A percentile compares a stretch with the other conserved stretches of the same genome.
phyloP scores from a whole-genome alignment of 163 green algal species.

The Chloromonas sp. region DNA sequence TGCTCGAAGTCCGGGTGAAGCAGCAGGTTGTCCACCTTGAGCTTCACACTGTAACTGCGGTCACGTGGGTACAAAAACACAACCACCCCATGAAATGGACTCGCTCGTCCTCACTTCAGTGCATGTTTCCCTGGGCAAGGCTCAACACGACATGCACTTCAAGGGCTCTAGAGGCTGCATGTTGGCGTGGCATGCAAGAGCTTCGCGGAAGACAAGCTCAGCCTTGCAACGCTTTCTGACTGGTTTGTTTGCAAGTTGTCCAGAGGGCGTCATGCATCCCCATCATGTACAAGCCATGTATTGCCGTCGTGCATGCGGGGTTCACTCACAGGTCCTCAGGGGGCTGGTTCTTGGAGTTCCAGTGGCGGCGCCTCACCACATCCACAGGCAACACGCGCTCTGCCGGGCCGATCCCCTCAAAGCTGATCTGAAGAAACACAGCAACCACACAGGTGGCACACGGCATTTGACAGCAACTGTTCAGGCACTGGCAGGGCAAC shows the following conservation, averaged over 20 bases:
- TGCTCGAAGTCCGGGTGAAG: conserved; percentile 35
- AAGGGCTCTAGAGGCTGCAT: too few species aligned
- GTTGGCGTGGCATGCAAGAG: too few species aligned
- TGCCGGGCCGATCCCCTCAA: conserved; percentile 19
- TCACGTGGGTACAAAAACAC: not conserved
- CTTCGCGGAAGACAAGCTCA: too few species aligned
- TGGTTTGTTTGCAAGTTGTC: too few species aligned
- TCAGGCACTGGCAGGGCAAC: too few species aligned
- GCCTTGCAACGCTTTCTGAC: too few species aligned
- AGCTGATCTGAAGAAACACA: conserved; percentile 17
- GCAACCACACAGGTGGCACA: not conserved
- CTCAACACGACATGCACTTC: not conserved
- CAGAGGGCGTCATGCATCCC: too few species aligned
- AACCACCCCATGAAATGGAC: not conserved
- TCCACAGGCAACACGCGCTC: conserved; percentile 1
- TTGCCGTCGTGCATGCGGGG: too few species aligned
- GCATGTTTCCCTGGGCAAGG: not conserved
- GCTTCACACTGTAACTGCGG: not conserved
- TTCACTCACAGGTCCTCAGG: not conserved
- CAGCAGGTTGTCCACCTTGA: conserved; percentile 29
- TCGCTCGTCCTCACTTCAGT: not conserved
- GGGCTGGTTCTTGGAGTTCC: not conserved
- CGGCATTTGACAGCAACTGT: too few species aligned
- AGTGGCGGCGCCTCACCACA: not conserved
- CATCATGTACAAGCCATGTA: too few species aligned